Percentiles rank a stretch among this genome's conserved stretches.
Conservation (phyloP, 345 rosid species). For the Eucalyptus pumila region DNA sequence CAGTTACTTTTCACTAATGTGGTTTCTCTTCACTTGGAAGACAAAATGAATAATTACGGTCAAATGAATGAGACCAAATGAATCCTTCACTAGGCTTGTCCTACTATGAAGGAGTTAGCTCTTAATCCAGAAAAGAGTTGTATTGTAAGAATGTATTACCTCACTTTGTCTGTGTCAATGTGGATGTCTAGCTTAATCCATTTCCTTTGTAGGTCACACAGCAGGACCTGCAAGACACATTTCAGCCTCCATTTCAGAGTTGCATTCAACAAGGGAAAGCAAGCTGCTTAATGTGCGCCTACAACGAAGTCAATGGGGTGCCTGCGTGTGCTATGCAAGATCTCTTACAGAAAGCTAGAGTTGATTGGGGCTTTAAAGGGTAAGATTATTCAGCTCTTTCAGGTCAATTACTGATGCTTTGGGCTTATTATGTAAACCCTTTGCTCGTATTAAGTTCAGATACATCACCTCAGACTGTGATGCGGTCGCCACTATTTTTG, state of each 20-base stretch:
- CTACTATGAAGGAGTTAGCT: neutral
- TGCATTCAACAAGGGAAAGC: slow-evolving; percentile 75
- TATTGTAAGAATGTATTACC: neutral
- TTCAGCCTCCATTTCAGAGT: slow-evolving; percentile 69
- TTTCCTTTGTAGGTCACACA: slow-evolving; percentile 45
- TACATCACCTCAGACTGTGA: slow-evolving; percentile 95
- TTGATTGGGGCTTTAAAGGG: slow-evolving; percentile 90
- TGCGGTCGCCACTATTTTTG: slow-evolving; percentile 80
- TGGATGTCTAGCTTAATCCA: neutral
- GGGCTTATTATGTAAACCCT: neutral
- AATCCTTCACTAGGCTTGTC: neutral
- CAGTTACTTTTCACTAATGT: neutral
- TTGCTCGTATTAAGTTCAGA: slow-evolving; percentile 15
- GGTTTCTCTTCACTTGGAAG: neutral
- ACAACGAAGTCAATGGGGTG: slow-evolving; percentile 78
- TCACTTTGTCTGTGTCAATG: neutral
- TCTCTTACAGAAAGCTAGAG: slow-evolving; percentile 54
- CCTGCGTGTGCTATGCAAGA: slow-evolving; percentile 73
- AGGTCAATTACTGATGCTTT: neutral
- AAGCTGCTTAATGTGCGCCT: slow-evolving; percentile 95
- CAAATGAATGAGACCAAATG: neutral
- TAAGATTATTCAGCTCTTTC: neutral
- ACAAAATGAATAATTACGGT: neutral
- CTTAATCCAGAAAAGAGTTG: neutral
- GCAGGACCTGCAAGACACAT: slow-evolving; percentile 84